Conservation (phyloP, 1,284 basidiomycete species). For the Puccinia coronata region DNA sequence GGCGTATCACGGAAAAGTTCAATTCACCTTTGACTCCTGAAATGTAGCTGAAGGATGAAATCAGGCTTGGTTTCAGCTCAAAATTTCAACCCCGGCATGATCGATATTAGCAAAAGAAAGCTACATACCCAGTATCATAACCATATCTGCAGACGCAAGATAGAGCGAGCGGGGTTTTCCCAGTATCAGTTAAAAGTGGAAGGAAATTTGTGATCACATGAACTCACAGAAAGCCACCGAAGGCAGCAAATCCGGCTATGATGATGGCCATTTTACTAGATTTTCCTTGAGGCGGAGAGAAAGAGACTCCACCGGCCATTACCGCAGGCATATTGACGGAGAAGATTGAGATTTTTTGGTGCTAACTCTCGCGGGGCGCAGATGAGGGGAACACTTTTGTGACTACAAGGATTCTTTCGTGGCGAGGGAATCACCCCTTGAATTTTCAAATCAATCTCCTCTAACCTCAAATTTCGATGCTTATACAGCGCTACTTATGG, state of each 20-base stretch:
- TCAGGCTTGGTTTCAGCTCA: background rate
- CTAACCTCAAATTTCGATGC: background rate
- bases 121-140: slow-evolving; percentile 48
- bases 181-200: background rate
- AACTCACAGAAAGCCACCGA: slow-evolving; percentile 46
- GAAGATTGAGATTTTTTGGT: background rate
- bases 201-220: too few relatives aligned
- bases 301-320: slow-evolving; percentile 33
- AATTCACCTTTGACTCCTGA: slow-evolving; percentile 39
- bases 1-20: background rate
- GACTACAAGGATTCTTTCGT: background rate
- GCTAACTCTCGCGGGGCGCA: background rate
- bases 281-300: slow-evolving; percentile 44
- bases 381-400: background rate
- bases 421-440: slow-evolving; percentile 2
- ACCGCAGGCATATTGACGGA: slow-evolving; percentile 41
- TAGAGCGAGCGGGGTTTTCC: background rate
- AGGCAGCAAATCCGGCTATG: slow-evolving; percentile 47
- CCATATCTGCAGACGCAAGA: slow-evolving; percentile 29
- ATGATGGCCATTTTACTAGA: slow-evolving; percentile 46
- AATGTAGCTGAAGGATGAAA: slow-evolving; percentile 24
- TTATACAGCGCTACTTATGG: background rate
- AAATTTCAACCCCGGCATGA: background rate
- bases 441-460: background rate
- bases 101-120: background rate